Percentiles rank a stretch among this genome's conserved stretches.
phyloP scores from a whole-genome alignment of 306 rosid species.

The Prunus mongolica region DNA sequence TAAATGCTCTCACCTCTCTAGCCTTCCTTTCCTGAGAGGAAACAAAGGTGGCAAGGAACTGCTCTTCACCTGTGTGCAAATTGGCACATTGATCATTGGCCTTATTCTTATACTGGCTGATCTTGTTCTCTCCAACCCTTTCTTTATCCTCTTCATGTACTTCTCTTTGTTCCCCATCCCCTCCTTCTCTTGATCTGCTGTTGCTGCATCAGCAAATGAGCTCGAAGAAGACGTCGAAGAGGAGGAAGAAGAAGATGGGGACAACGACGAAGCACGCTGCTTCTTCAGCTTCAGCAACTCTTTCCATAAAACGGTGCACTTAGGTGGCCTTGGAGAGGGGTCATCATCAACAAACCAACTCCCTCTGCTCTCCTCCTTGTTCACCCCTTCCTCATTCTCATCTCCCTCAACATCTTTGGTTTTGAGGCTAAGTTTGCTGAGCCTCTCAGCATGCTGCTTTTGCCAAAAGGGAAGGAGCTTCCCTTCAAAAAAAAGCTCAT shows the following conservation, averaged over 20 bases:
- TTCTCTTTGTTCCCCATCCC: constrained; percentile 46
- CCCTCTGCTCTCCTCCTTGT: constrained; percentile 56
- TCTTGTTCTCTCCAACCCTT: constrained; percentile 86
- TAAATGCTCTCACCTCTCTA: constrained; percentile 48
- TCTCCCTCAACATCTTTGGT: constrained; percentile 35
- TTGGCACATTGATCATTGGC: constrained; percentile 92
- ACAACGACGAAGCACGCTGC: constrained; percentile 74
- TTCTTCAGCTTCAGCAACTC: constrained; percentile 93
- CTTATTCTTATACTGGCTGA: constrained; percentile 87
- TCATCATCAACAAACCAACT: constrained; percentile 96
- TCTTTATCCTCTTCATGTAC: constrained; percentile 70
- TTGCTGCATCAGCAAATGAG: constrained; percentile 62
- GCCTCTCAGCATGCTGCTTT: constrained; percentile 79
- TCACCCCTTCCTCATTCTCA: constrained; percentile 33
- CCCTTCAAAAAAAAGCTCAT: constrained; percentile 97
- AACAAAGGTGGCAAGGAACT: constrained; percentile 84
- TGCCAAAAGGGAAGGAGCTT: constrained; percentile 92
- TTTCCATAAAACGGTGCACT: constrained; percentile 96
- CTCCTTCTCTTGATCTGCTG: constrained; percentile 58
- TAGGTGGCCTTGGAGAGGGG: constrained; percentile 98
- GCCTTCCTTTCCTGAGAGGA: constrained; percentile 77
- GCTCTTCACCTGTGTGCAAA: constrained; percentile 83
- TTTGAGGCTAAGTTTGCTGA: constrained; percentile 62
- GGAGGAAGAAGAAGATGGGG: constrained; percentile 87
- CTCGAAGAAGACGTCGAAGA: constrained; percentile 72